A percentile compares a stretch with the other conserved stretches of the same genome.
These are phyloP conservation scores for Tuber microsphaerosporum DNA, from an alignment of 495 filamentous ascomycete genomes.

Conservation along the genomic window DNA sequence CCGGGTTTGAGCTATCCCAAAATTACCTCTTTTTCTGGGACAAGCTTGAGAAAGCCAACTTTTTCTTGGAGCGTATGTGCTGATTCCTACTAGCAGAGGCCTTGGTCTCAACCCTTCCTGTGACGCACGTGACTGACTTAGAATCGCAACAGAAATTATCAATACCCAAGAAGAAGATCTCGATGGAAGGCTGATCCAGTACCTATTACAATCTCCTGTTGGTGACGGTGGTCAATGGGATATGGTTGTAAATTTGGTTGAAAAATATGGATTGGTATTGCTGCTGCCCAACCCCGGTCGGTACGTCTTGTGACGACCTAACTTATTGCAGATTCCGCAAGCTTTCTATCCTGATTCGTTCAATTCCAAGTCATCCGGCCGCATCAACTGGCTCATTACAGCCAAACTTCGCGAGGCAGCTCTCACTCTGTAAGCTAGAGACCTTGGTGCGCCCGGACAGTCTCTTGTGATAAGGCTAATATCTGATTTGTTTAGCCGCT, in stretches of 20 bases:
- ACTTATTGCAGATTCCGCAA: conserved; percentile 55
- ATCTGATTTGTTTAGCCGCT: conserved; percentile 13
- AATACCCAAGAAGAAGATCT: conserved; percentile 62
- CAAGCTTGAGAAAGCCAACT: conserved; percentile 88
- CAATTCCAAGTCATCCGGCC: conserved; percentile 60
- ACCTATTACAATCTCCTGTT: conserved; percentile 58
- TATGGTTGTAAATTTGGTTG: conserved; percentile 78
- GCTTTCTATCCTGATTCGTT: conserved; percentile 69
- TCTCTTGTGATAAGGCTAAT: conserved; percentile 12
- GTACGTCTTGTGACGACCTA: conserved; percentile 3
- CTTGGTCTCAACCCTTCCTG: neutral
- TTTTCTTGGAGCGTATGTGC: conserved; percentile 60
- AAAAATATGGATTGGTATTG: conserved; percentile 68
- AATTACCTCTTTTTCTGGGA: conserved; percentile 92
- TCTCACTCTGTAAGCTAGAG: conserved; percentile 51
- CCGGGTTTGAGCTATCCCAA: conserved; percentile 76
- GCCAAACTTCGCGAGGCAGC: conserved; percentile 82
- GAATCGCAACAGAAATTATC: conserved; percentile 50
- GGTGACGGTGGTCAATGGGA: conserved; percentile 87
- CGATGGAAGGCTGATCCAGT: conserved; percentile 62
- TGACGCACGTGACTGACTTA: neutral
- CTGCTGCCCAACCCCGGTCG: neutral
- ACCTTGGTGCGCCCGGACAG: neutral
- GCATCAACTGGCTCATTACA: conserved; percentile 68
- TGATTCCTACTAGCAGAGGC: neutral